phyloP scores from a whole-genome alignment of 75 land plant species.

The Cupressus sempervirens region DNA sequence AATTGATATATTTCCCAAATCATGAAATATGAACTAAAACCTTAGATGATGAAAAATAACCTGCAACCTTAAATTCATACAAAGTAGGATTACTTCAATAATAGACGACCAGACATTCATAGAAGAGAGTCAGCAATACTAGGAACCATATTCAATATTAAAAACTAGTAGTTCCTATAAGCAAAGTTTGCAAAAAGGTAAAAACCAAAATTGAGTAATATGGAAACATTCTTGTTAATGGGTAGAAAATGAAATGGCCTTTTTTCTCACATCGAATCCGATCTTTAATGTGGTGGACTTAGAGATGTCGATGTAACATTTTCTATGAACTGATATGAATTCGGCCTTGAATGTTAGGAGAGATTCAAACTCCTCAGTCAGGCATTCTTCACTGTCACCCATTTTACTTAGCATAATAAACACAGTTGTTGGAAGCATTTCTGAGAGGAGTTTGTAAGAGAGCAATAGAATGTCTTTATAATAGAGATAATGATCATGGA shows the following conservation, averaged over 20 bases:
- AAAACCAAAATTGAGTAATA: not conserved
- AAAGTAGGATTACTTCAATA: not conserved
- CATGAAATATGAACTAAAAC: too few species aligned
- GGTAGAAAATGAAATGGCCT: too few species aligned
- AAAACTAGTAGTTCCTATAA: slow-evolving; percentile 16
- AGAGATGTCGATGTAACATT: not conserved
- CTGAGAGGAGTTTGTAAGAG: too few species aligned
- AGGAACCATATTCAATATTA: not conserved
- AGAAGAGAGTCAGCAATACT: slow-evolving; percentile 31
- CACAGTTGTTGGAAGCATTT: too few species aligned
- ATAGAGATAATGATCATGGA: too few species aligned
- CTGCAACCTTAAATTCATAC: too few species aligned
- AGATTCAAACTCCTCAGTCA: not conserved
- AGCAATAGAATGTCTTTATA: too few species aligned
- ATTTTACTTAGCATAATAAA: not conserved
- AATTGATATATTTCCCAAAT: too few species aligned
- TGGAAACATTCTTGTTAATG: too few species aligned
- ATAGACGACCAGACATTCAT: too few species aligned
- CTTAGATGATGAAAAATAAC: too few species aligned
- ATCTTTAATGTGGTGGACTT: not conserved
- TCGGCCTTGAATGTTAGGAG: not conserved
- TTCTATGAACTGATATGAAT: not conserved
- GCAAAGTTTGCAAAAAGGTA: slow-evolving; percentile 28
- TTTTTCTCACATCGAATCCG: not conserved
- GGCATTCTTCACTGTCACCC: not conserved